Evolutionary conservation across 129 eudicot species (phyloP).

Genomic region (carrot (Daucus carota)): DH1_v3.0 NC_030389.2:40989001-40989500

Average conservation of each 20-base stretch:
- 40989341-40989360: constrained; percentile 87
- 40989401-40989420: background rate
- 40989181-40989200: constrained; percentile 70
- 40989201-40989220: constrained; percentile 80
- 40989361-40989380: background rate
- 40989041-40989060: background rate
- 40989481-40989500: background rate
- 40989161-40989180: constrained; percentile 75
- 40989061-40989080: background rate
- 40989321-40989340: constrained; percentile 90
- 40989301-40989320: constrained; percentile 84
- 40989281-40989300: constrained; percentile 89
- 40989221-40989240: constrained; percentile 62
- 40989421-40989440: background rate
- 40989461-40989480: background rate
- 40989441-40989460: background rate
- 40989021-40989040: background rate
- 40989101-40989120: background rate
- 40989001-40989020: background rate
- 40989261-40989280: constrained; percentile 89
- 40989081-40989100: constrained; percentile 20
- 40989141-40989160: constrained; percentile 93
- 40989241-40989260: constrained; percentile 88
- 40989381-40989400: background rate
- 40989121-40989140: constrained; percentile 48